phyloP scores from a whole-genome alignment of 352 stramenopile species.

The Phytophthora pisi region DNA sequence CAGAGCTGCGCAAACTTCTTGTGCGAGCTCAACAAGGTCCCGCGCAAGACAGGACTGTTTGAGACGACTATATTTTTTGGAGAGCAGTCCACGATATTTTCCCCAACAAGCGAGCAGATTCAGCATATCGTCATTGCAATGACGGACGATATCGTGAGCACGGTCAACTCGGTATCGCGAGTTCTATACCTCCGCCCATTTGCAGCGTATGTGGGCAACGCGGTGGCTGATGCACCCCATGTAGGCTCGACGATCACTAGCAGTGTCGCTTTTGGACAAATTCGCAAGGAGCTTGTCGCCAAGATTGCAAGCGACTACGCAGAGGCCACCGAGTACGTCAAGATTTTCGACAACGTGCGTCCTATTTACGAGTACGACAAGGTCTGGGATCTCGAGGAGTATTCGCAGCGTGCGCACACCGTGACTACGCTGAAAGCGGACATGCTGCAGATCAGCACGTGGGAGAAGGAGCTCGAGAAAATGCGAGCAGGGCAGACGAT shows the following conservation, averaged over 20 bases:
- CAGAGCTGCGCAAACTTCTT: conserved; percentile 89
- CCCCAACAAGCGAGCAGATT: conserved; percentile 89
- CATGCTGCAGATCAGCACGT: conserved; percentile 91
- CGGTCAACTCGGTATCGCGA: conserved; percentile 87
- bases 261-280: conserved; percentile 76
- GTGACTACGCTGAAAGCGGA: conserved; percentile 89
- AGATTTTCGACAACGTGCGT: conserved; percentile 92
- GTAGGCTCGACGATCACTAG: conserved; percentile 77
- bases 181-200: conserved; percentile 92
- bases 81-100: conserved; percentile 81
- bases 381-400: conserved; percentile 91
- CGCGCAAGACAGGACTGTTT: conserved; percentile 92
- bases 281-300: conserved; percentile 74
- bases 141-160: conserved; percentile 89
- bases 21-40: conserved; percentile 87
- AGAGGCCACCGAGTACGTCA: conserved; percentile 90
- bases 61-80: conserved; percentile 94
- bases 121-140: conserved; percentile 88
- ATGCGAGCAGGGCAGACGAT: conserved; percentile 92
- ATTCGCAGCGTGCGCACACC: conserved; percentile 79
- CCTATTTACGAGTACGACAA: conserved; percentile 94
- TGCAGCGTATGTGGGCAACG: conserved; percentile 72
- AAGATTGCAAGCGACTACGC: conserved; percentile 90
- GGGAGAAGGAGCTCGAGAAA: conserved; percentile 95
- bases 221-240: conserved; percentile 72